Base-by-base conservation (phyloP, 1,284 basidiomycete species). In the Irpex rosettiformis region DNA sequence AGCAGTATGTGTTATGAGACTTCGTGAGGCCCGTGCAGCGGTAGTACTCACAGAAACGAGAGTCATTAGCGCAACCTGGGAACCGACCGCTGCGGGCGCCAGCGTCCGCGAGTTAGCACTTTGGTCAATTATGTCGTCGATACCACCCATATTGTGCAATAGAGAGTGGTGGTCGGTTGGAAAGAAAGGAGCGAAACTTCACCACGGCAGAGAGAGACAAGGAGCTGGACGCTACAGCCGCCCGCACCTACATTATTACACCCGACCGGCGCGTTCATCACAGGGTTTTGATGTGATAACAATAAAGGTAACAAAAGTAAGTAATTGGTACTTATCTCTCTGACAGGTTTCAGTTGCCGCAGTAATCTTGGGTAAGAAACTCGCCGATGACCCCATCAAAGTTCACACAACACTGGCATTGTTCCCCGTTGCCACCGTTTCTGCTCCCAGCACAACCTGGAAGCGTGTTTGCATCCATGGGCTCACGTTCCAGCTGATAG, bases 71-170 rank as follows among this genome's bases (percentile, higher is more conserved):
- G 77, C 83, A 59, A 94, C 81, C 75, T 97, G 94, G 21, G 87
- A 88, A 59, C 82, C 88, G 24, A 96, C 93, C 59, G 93, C 91
- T 61, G 81, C 81, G 75, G 92, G 90, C 79, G 84, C 85, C 81
- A 89, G 73, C 70, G 72, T 69, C 72, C 77, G 74, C 65, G 70
- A 69, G 58, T 67, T 67, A 24, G 68, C 57, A 57, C 65, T 70
- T 56, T 72, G 66, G 61, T 67, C 64, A 58, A 71, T 65, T 29
- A 71, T 62, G 52, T 70, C 62, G 52, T 63, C 65, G 45, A 71
- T 51, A 48, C 62, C 56, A 58, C 62, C 68, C 65, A 66, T 66
- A 52, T 56, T 57, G 53, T 33, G 33, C 25, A 51, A 40, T 52
- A 18, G 55, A 55, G 47, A 58, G 54, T 57, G 60, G 59, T 60